Conservation (phyloP, 169 alveolate genomes). For the Ichthyophthirius multifiliis region DNA sequence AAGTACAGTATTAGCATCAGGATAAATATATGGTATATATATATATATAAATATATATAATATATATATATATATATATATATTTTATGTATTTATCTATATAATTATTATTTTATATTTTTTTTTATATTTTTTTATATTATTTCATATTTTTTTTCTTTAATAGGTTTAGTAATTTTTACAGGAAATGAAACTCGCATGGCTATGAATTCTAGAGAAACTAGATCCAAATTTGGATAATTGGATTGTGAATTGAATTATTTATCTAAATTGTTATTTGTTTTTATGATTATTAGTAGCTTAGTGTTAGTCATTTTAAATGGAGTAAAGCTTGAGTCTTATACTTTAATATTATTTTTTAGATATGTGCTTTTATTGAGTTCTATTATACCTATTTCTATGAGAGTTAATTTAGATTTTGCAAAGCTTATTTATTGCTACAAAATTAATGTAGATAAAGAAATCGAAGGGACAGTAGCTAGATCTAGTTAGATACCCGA, state of each 20-base stretch:
- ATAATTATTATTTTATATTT: too few relatives aligned
- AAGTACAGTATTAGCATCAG: constrained; percentile 94
- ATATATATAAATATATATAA: too few relatives aligned
- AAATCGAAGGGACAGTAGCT: constrained; percentile 92
- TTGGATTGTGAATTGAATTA: constrained; percentile 75
- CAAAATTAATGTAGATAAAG: constrained; percentile 86
- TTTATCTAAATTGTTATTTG: constrained; percentile 58
- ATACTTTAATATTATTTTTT: constrained; percentile 82
- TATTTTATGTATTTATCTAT: too few relatives aligned
- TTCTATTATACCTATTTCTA: constrained; percentile 95
- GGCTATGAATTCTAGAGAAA: constrained; percentile 79
- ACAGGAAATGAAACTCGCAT: constrained; percentile 94
- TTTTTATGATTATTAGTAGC: constrained; percentile 57
- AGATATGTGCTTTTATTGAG: constrained; percentile 84
- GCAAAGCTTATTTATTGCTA: constrained; percentile 93
- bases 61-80: too few relatives aligned
- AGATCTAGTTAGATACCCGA: constrained; percentile 92
- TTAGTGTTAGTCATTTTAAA: constrained; percentile 74
- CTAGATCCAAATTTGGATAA: constrained; percentile 78
- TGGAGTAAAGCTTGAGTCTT: constrained; percentile 96
- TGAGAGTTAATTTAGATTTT: constrained; percentile 96
- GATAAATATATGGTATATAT: constrained; percentile 83
- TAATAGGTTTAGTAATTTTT: too few relatives aligned
- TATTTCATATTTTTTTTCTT: too few relatives aligned
- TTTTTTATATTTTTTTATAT: too few relatives aligned